A percentile compares a stretch with the other conserved stretches of the same genome.
These are phyloP conservation scores for Aegilops tauschii DNA, from an alignment of 176 grass and related monocot species.

Conservation along the genomic window DNA sequence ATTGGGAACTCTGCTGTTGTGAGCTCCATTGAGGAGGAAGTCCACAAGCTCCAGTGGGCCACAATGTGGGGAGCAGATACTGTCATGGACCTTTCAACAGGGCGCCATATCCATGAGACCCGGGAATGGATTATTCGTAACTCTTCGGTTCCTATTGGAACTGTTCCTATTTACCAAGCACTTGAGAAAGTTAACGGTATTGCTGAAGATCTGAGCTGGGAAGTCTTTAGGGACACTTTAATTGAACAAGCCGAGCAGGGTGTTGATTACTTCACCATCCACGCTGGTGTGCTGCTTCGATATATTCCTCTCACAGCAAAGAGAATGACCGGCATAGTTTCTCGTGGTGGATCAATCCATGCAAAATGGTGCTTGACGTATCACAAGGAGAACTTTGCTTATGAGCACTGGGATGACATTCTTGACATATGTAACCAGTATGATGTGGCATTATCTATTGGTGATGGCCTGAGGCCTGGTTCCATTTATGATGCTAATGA, in stretches of 20 bases:
- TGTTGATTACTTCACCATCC: slow-evolving; percentile 99
- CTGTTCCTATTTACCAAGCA: slow-evolving; percentile 97
- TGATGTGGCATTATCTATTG: slow-evolving; percentile 90
- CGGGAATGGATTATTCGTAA: slow-evolving; percentile 96
- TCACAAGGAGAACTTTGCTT: slow-evolving; percentile 99
- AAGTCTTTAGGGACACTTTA: slow-evolving; percentile 86
- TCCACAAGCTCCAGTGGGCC: slow-evolving; percentile 98
- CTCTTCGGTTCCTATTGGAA: slow-evolving; percentile 91
- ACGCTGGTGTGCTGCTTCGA: slow-evolving; percentile 85
- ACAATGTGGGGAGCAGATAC: slow-evolving; percentile 99
- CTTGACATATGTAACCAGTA: slow-evolving; percentile 98
- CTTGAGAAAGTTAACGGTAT: slow-evolving; percentile 98
- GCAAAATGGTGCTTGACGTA: slow-evolving; percentile 97
- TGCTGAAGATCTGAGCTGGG: slow-evolving; percentile 88
- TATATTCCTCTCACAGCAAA: slow-evolving; percentile 98
- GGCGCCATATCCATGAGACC: slow-evolving; percentile 95
- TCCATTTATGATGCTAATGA: slow-evolving; percentile 99
- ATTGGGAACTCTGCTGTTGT: slow-evolving; percentile 93
- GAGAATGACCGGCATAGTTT: slow-evolving; percentile 98
- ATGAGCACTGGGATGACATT: slow-evolving; percentile 99
- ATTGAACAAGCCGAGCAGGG: slow-evolving; percentile 98
- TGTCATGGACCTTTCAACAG: slow-evolving; percentile 97
- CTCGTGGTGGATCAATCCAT: slow-evolving; percentile 95
- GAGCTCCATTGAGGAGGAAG: slow-evolving; percentile 96
- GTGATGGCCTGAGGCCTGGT: slow-evolving; percentile 89